These are phyloP conservation scores for Roridomyces roridus DNA, from an alignment of 768 basidiomycete species.

Conservation along the genomic window DNA sequence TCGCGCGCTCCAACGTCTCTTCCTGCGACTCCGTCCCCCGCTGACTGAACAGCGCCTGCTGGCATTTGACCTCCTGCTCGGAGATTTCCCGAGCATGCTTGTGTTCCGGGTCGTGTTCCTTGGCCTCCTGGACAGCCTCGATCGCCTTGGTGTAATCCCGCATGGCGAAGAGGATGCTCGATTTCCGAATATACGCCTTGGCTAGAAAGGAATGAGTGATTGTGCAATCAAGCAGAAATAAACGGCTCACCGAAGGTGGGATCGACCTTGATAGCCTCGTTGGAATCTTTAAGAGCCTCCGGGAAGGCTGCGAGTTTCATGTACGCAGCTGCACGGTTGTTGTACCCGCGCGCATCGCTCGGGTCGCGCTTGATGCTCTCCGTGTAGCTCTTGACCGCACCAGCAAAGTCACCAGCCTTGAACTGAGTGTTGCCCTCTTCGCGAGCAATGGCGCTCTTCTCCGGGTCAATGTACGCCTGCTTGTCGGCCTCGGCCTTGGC, in stretches of 20 bases:
- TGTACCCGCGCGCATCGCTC: slow-evolving; percentile 89
- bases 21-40: slow-evolving; percentile 89
- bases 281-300: slow-evolving; percentile 95
- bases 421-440: slow-evolving; percentile 94
- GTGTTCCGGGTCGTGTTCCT: slow-evolving; percentile 77
- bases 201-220: slow-evolving; percentile 47
- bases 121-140: slow-evolving; percentile 80
- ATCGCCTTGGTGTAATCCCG: slow-evolving; percentile 90
- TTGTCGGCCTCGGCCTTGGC: slow-evolving; percentile 78
- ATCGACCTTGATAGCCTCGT: slow-evolving; percentile 92
- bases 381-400: slow-evolving; percentile 89
- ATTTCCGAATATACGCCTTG: slow-evolving; percentile 96
- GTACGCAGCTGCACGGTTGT: slow-evolving; percentile 98
- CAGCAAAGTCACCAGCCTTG: slow-evolving; percentile 92
- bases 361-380: slow-evolving; percentile 98
- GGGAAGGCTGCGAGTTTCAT: slow-evolving; percentile 93
- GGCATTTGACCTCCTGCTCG: slow-evolving; percentile 79
- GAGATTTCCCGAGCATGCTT: slow-evolving; percentile 88
- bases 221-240: neutral
- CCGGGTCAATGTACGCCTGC: slow-evolving; percentile 87
- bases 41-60: slow-evolving; percentile 79
- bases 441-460: slow-evolving; percentile 78
- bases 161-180: slow-evolving; percentile 86
- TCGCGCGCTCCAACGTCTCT: slow-evolving; percentile 89
- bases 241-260: slow-evolving; percentile 71